Conservation (phyloP, 805 yeast genomes). For the Torulaspora maleeae region DNA sequence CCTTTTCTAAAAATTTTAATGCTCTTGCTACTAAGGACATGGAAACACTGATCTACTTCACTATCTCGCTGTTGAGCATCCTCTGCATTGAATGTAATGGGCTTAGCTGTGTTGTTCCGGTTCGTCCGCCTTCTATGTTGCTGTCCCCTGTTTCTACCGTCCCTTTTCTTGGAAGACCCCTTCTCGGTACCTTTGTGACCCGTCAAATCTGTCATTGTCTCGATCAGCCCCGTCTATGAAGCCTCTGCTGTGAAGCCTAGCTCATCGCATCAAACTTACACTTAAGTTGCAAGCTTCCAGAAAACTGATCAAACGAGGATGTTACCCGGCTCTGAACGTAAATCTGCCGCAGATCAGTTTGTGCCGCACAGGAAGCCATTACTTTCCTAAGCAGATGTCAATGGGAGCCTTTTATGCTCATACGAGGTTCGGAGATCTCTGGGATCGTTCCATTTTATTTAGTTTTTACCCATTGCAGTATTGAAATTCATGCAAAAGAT, state of each 20-base stretch:
- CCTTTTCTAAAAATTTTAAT: slow-evolving; percentile 25
- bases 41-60: slow-evolving; percentile 21
- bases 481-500: neutral
- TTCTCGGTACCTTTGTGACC: neutral
- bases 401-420: neutral
- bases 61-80: slow-evolving; percentile 11
- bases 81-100: neutral
- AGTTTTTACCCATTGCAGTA: neutral
- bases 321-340: neutral
- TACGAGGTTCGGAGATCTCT: neutral
- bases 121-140: neutral
- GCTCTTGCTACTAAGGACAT: slow-evolving; percentile 14
- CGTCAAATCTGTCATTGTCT: too few relatives aligned
- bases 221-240: too few relatives aligned
- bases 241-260: too few relatives aligned
- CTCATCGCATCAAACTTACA: neutral
- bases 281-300: neutral
- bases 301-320: neutral
- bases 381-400: neutral
- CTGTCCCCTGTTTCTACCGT: neutral
- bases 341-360: neutral
- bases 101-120: neutral
- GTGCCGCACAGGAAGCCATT: neutral
- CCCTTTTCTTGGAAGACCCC: neutral
- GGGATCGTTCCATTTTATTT: neutral